Base-by-base conservation (phyloP, 768 basidiomycete species). In the Suillus discolor region DNA sequence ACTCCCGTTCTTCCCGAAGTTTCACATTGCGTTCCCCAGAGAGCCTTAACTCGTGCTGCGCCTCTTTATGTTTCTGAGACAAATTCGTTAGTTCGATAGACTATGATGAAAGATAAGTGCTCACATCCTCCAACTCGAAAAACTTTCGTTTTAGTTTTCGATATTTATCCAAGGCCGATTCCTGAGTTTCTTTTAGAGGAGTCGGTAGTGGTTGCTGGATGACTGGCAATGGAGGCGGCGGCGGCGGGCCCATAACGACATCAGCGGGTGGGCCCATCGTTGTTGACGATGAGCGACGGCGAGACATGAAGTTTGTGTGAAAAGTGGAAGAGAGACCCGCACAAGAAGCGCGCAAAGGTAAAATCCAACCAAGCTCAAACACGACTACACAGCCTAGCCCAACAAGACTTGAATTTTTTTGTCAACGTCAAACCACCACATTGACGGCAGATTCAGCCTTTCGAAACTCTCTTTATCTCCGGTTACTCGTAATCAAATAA, bases 51-150 rank as follows among this genome's bases (percentile, higher is more conserved):
- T 89, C 89, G 38, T 82, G 77, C 65, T 80, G 81, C 3, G 82
- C 79, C 70, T 88, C 88, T 77, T 89, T 86, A 74, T 84, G 81
- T 82, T 85, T 83, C 86, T 90, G 77, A 63, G 65, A 70, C 61
- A 70, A 71, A 71, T 73, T 20, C 42, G 67, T 78, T 73, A 70
- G 41, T 39, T 20, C 18, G 60, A 42, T 38, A 34, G 45, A 49
- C 13, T 9, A 31, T 57, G 31, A 41, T 55, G 59, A 31, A 39
- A 7, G 25, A 54, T 34, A 57, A 51, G 45, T 57, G 78, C 87
- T 70, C 62, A 91, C 91, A 85, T 91, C 87, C 70, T 91, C 88
- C 49, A 91, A 83, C 62, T 89, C 88, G 68, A 84, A 83, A 73
- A 85, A 89, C 47, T 86, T 85, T 51, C 87, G 78, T 73, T 92